phyloP scores from a whole-genome alignment of 2,329 filamentous ascomycete species.

The Alternaria sp. region DNA sequence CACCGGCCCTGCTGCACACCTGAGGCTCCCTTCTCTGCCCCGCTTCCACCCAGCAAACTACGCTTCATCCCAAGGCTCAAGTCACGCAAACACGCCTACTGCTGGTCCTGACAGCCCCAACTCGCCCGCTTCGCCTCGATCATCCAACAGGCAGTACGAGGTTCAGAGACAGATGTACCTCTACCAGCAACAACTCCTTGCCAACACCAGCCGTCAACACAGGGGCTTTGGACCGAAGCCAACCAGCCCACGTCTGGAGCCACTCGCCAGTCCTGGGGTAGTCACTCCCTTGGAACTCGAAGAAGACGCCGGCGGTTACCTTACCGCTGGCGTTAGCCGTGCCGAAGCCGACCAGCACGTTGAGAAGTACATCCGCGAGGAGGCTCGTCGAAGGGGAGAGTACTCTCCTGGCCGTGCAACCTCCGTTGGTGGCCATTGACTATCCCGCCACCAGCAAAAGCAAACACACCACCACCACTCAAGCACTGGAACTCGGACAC shows the following conservation, averaged over 20 bases:
- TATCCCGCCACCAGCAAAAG: constrained; percentile 18
- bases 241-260: constrained; percentile 56
- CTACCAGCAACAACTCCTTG: constrained; percentile 56
- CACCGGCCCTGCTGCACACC: constrained; percentile 43
- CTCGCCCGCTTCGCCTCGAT: constrained; percentile 52
- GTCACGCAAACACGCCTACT: constrained; percentile 44
- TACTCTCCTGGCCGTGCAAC: constrained; percentile 39
- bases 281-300: constrained; percentile 62
- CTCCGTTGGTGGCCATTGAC: constrained; percentile 43
- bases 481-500: constrained; percentile 1
- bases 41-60: constrained; percentile 62
- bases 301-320: constrained; percentile 50
- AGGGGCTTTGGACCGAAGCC: constrained; percentile 46
- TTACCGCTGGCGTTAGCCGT: constrained; percentile 52
- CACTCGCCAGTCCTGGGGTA: constrained; percentile 59
- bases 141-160: constrained; percentile 53
- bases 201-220: constrained; percentile 35
- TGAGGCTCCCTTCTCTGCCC: constrained; percentile 58
- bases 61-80: constrained; percentile 49
- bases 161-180: constrained; percentile 57
- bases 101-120: constrained; percentile 51
- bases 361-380: constrained; percentile 56
- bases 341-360: constrained; percentile 51
- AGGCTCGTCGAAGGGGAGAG: constrained; percentile 49
- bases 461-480: constrained; percentile 5